Conservation (phyloP, 495 filamentous ascomycete species). For the Pseudotulostoma volvatum region DNA sequence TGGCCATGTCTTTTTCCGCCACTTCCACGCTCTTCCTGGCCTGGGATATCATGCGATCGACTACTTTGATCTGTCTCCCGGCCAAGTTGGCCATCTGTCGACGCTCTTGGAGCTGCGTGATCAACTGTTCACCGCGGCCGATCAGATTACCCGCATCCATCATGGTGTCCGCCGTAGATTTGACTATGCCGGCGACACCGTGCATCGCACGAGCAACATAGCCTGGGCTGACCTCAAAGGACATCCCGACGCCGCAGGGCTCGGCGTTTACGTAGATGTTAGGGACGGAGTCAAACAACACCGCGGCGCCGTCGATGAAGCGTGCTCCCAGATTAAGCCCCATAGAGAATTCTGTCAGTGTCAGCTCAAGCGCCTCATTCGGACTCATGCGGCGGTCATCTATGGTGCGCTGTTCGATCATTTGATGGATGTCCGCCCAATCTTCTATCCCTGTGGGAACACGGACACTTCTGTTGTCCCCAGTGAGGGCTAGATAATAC, state of each 20-base stretch:
- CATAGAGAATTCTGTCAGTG: no score
- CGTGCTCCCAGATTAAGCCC: no score
- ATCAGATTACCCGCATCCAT: neutral
- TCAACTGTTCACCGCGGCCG: conserved; percentile 1
- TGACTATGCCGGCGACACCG: neutral
- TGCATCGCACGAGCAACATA: neutral
- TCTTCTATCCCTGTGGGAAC: no score
- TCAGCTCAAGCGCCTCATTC: conserved; percentile 2
- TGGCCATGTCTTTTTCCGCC: conserved; percentile 14
- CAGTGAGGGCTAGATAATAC: conserved; percentile 7
- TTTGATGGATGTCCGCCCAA: conserved; percentile 6
- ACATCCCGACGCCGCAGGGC: conserved; percentile 3
- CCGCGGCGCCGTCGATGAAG: neutral
- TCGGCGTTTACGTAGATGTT: neutral
- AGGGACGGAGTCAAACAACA: neutral
- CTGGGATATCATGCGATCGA: conserved; percentile 16
- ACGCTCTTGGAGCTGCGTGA: conserved; percentile 14
- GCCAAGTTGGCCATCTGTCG: conserved; percentile 11
- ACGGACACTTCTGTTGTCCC: no score
- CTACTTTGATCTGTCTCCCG: conserved; percentile 14
- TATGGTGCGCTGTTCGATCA: neutral
- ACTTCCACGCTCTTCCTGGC: conserved; percentile 6
- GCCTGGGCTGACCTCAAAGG: neutral
- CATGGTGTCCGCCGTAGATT: neutral
- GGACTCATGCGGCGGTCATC: conserved; percentile 3